Evolutionary conservation across 495 filamentous ascomycete species (phyloP).

Genomic region (Podospora pseudocomata): DNA sequence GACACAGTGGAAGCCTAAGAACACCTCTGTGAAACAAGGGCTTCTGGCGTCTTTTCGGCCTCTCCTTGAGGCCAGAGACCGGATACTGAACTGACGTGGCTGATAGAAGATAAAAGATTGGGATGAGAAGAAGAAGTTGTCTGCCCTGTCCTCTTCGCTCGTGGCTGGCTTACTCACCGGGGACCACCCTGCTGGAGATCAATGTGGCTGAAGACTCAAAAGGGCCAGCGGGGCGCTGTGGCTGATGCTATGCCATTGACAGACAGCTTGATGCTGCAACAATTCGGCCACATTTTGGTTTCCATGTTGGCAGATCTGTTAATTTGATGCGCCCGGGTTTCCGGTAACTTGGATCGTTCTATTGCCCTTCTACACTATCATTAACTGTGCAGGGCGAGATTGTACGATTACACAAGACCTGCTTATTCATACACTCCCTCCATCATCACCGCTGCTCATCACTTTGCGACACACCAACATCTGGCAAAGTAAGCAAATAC

Average conservation of each 20-base stretch:
- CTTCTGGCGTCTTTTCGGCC: neutral
- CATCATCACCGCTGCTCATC: neutral
- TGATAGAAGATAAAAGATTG: neutral
- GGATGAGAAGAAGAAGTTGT: neutral
- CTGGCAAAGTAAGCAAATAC: neutral
- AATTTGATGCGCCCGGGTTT: neutral
- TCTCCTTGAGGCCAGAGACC: neutral
- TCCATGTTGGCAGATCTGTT: neutral
- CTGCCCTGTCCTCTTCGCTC: too few species aligned
- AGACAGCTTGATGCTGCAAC: conserved; percentile 24
- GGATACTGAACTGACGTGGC: neutral
- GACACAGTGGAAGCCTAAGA: neutral
- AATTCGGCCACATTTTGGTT: conserved; percentile 11
- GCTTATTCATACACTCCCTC: neutral
- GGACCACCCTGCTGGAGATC: neutral
- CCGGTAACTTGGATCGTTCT: neutral
- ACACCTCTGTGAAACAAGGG: neutral
- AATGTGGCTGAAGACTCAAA: neutral
- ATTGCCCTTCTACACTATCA: neutral
- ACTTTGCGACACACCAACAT: neutral
- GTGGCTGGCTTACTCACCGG: too few species aligned
- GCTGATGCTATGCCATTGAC: neutral
- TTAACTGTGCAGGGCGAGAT: neutral
- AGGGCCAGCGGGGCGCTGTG: neutral
- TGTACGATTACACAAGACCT: neutral